Base-by-base conservation (phyloP, 2,329 filamentous ascomycete species). In the Ceratocystiopsis sp. region DNA sequence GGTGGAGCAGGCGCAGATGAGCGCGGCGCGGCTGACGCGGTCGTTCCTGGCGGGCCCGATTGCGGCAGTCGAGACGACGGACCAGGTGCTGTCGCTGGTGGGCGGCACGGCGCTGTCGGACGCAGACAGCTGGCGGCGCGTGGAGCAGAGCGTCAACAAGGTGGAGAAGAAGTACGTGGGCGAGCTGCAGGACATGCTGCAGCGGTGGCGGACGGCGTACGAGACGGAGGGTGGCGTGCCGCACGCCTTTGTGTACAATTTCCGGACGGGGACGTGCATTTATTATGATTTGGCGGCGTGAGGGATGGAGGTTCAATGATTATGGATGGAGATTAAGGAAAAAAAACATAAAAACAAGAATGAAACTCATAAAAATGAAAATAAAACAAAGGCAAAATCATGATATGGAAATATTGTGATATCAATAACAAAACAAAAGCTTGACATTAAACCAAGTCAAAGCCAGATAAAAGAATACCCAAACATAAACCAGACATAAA, bases 191-290 rank as follows among this genome's bases (percentile, higher is more conserved):
- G 80, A 85, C 47, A 66, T 89, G 58, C 66, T 95, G 42, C 64
- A 55, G 61, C 71, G 53, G 61, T 91, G 65, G 74, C 74, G 57
- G 60, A 66, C 50, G 61, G 70, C 57, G 66, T 78, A 66, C 61
- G 69, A 64, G 64, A 61, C 51, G 46, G 65, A 66, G 49, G 57
- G 67, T 4, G 71, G 68, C 37, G 45, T 35, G 19, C 71, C 73
- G 39, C 83, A 87, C 57, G 82, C 84, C 12, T 93, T 93, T 61
- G 73, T 95, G 42, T 94, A 93, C 61, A 94, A 94, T 54, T 94
- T 93, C 53, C 69, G 86, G 46, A 93, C 84, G 11, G 83, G 81
- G 0, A 79, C 72, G 46, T 87, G 84, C 57, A 71, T 94, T 41
- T 84, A 89, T 56, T 94, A 94, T 59, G 86, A 94, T 60, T 61